Percentiles rank a stretch among this genome's conserved stretches.
Evolutionary conservation across 2,329 filamentous ascomycete species (phyloP).

Genomic region (Diplocarpon rosae): DNA sequence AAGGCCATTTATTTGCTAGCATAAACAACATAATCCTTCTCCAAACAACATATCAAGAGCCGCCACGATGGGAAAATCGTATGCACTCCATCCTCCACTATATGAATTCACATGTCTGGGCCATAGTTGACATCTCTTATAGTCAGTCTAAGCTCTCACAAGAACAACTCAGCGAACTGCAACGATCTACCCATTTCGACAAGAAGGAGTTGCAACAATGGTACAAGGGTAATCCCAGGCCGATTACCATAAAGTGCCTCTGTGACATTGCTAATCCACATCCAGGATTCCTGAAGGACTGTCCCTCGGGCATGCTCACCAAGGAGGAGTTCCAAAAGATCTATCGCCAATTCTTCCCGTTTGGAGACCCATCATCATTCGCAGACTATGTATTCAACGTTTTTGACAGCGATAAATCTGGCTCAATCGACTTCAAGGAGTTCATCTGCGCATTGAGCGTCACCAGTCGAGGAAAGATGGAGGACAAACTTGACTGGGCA

Average conservation of each 20-base stretch:
- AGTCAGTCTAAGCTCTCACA: slow-evolving; percentile 98
- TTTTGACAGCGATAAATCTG: slow-evolving; percentile 94
- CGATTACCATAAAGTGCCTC: slow-evolving; percentile 1
- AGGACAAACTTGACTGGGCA: slow-evolving; percentile 98
- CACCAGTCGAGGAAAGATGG: slow-evolving; percentile 95
- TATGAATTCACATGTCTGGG: neutral
- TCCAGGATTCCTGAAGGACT: slow-evolving; percentile 93
- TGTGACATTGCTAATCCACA: slow-evolving; percentile 11
- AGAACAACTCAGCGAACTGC: slow-evolving; percentile 88
- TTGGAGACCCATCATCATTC: slow-evolving; percentile 93
- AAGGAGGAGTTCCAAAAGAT: slow-evolving; percentile 99
- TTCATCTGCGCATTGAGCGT: slow-evolving; percentile 98
- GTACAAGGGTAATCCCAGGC: slow-evolving; percentile 74
- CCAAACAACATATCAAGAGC: neutral
- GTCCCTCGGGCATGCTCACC: slow-evolving; percentile 88
- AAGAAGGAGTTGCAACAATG: slow-evolving; percentile 99
- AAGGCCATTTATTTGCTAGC: neutral
- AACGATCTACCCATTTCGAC: slow-evolving; percentile 96
- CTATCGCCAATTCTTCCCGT: slow-evolving; percentile 98
- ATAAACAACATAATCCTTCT: neutral
- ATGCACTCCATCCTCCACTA: slow-evolving; percentile 28
- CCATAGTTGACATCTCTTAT: slow-evolving; percentile 5
- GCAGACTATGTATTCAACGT: slow-evolving; percentile 99
- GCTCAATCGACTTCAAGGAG: slow-evolving; percentile 98
- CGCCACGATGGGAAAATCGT: slow-evolving; percentile 42